Percentiles rank a stretch among this genome's conserved stretches.
These are phyloP conservation scores for Vitis rotundifolia DNA, from an alignment of 164 flowering plant species.

Conservation along the genomic window DNA sequence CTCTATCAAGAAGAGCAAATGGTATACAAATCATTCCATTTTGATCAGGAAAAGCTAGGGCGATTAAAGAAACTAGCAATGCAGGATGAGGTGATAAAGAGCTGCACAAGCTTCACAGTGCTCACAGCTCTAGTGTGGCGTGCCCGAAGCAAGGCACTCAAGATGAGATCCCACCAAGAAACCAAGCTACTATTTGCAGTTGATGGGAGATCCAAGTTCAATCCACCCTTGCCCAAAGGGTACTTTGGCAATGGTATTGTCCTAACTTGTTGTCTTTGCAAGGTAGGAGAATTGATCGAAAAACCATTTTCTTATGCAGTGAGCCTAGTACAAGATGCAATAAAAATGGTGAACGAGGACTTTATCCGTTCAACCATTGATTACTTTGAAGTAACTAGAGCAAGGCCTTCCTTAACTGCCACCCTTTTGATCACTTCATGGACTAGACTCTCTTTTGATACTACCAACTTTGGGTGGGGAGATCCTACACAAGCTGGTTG, in stretches of 20 bases:
- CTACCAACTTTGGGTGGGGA: conserved; percentile 33
- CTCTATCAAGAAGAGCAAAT: conserved; percentile 11
- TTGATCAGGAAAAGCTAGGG: conserved; percentile 5
- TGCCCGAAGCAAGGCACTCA: conserved; percentile 19
- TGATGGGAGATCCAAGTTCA: conserved; percentile 20
- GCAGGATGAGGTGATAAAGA: conserved; percentile 13
- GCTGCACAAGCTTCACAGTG: conserved; percentile 21
- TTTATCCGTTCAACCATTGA: conserved; percentile 26
- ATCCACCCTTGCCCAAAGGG: conserved; percentile 24
- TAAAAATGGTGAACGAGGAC: conserved; percentile 17
- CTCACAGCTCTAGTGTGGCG: conserved; percentile 22
- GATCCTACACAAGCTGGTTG: conserved; percentile 14
- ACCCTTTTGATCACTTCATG: conserved; percentile 27
- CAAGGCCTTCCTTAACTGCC: conserved; percentile 13
- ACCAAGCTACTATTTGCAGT: conserved; percentile 21
- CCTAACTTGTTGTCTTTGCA: conserved; percentile 8
- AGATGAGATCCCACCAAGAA: conserved; percentile 20
- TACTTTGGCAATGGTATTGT: conserved; percentile 26
- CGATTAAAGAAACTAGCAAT: conserved; percentile 10
- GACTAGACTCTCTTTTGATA: conserved; percentile 22
- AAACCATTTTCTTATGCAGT: conserved; percentile 24
- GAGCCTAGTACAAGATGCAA: conserved; percentile 14
- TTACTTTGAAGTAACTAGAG: conserved; percentile 18
- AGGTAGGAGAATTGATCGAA: conserved; percentile 19
- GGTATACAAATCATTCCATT: conserved; percentile 12